These are phyloP conservation scores for Metschnikowia matae DNA, from an alignment of 805 yeast species.

Conservation along the genomic window DNA sequence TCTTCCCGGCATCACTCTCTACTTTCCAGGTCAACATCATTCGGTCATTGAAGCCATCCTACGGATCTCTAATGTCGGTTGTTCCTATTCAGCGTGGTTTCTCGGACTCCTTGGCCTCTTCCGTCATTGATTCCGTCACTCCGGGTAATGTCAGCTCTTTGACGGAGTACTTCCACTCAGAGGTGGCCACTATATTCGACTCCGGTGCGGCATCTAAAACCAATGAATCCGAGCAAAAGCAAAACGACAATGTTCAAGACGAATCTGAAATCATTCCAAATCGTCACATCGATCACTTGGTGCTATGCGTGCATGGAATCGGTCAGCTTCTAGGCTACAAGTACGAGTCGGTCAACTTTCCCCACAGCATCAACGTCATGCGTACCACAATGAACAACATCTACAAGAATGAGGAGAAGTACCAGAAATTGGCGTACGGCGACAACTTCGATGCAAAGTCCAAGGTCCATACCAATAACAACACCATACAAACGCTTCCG, in stretches of 20 bases:
- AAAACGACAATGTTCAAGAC: conserved; percentile 9
- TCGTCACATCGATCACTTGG: conserved; percentile 53
- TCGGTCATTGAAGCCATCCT: conserved; percentile 32
- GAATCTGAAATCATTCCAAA: conserved; percentile 3
- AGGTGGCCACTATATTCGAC: conserved; percentile 22
- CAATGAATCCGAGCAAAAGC: conserved; percentile 16
- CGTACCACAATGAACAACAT: conserved; percentile 54
- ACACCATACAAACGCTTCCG: conserved; percentile 79
- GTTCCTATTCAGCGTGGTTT: conserved; percentile 50
- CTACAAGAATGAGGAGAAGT: conserved; percentile 35
- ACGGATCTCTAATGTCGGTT: conserved; percentile 43
- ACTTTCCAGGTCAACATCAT: conserved; percentile 34
- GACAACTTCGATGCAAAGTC: conserved; percentile 17
- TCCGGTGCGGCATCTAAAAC: conserved; percentile 9
- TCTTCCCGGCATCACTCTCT: conserved; percentile 44
- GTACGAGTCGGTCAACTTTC: conserved; percentile 79
- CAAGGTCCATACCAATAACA: conserved; percentile 30
- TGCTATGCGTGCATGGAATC: conserved; percentile 91
- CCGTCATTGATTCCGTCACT: conserved; percentile 30
- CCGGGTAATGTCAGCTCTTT: conserved; percentile 31
- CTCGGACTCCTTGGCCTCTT: conserved; percentile 28
- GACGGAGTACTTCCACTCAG: conserved; percentile 30
- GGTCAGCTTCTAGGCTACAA: conserved; percentile 83
- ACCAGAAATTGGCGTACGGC: conserved; percentile 32
- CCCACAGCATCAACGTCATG: conserved; percentile 73